Evolutionary conservation across 2,329 filamentous ascomycete species (phyloP), one percentile per base, ranked within the genome.

Genomic region (Nothophoma quercina): DNA sequence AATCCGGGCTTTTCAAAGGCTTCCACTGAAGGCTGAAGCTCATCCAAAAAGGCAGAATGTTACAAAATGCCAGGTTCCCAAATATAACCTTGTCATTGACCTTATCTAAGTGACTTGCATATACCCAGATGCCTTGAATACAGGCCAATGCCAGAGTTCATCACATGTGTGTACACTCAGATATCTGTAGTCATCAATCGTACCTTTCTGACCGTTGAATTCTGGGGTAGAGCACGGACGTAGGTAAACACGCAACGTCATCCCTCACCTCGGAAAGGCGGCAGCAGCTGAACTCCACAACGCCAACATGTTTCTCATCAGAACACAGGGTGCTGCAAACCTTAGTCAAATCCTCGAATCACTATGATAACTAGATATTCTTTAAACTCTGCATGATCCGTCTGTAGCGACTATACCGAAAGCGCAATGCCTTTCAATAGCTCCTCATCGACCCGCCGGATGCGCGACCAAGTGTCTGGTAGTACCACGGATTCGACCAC

Each of bases 401-500:
- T 19, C 10, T 33, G 32, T 6, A 13, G 8, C 21, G 16, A 10
- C 12, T 18, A 43, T 22, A 13, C 2, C 13, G 12, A 29, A 43
- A 21, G 29, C n/a, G 47, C 16, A 34, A 63, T 61, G 62, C 26
- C 54, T 3, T 56, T 47, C 13, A 26, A 25, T 12, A 13, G 12
- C 8, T 25, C 46, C 29, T 47, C 60, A 21, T 39, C 59, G 44
- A 56, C 34, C 44, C 65, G 45, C 46, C 55, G 42, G 40, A 49
- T 48, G 39, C 52, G 47, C 35, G 51, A 55, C 30, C 50, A 55
- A 42, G 51, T 55, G 44, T 33, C 55, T 5, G 65, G 58, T 34
- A 58, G 51, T 30, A 69, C 63, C 51, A 66, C 60, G 13, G 55
- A 62, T 22, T 62, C 63, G 22, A 60, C 55, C 7, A 60, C 55